phyloP scores from a whole-genome alignment of 2,329 filamentous ascomycete genomes.

The Penicillium sp. region DNA sequence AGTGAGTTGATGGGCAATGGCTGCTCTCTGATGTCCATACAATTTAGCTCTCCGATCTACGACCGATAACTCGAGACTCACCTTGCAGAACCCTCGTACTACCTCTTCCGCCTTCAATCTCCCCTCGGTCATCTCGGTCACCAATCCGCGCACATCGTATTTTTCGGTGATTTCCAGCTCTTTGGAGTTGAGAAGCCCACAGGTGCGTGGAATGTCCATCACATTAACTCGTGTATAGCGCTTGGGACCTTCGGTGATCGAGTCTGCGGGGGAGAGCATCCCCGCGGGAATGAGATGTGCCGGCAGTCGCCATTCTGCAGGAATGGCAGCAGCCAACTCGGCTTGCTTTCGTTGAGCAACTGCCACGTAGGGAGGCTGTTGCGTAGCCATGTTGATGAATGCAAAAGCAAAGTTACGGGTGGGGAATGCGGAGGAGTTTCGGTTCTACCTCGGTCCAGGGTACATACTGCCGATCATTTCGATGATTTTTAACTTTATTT shows the following conservation, averaged over 20 bases:
- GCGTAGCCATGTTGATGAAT: constrained; percentile 13
- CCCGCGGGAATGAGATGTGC: constrained; percentile 30
- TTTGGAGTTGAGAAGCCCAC: constrained; percentile 47
- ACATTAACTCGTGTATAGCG: constrained; percentile 37
- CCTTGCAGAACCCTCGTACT: constrained; percentile 52
- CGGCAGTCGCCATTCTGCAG: constrained; percentile 38
- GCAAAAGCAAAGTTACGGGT: constrained; percentile 2
- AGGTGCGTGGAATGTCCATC: constrained; percentile 48
- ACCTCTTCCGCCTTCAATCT: constrained; percentile 44
- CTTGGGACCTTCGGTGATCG: constrained; percentile 28
- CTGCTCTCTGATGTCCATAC: constrained; percentile 28
- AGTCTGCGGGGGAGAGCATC: constrained; percentile 35
- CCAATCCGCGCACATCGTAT: constrained; percentile 43
- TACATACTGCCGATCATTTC: neutral
- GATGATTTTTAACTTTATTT: neutral
- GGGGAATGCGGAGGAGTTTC: constrained; percentile 20
- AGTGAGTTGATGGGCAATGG: constrained; percentile 40
- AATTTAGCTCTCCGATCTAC: neutral
- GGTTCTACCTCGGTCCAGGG: constrained; percentile 1
- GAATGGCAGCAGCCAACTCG: constrained; percentile 36
- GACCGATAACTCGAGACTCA: constrained; percentile 3
- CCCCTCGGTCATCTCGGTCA: constrained; percentile 32
- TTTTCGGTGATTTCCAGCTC: constrained; percentile 55
- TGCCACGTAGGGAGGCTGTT: constrained; percentile 26
- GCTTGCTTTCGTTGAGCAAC: constrained; percentile 39